Evolutionary conservation across 331 rosid species (phyloP).

Genomic region (Quercus phellos): DNA sequence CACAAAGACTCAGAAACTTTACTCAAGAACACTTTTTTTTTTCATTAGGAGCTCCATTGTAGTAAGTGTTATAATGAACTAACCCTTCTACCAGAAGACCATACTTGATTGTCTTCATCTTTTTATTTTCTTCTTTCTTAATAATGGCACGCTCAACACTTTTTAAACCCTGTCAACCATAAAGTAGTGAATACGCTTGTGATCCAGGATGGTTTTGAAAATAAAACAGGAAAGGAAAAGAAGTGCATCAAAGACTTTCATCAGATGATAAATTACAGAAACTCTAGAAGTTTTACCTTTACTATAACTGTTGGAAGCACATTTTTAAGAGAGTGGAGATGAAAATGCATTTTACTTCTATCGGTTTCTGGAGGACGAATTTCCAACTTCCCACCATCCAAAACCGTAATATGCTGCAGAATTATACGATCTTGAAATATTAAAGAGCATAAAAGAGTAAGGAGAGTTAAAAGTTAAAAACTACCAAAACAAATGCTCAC

Average conservation of each 20-base stretch:
- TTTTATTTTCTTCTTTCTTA: conserved; percentile 46
- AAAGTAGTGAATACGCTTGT: conserved; percentile 1
- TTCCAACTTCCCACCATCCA: conserved; percentile 61
- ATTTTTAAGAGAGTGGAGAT: conserved; percentile 59
- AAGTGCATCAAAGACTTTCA: neutral
- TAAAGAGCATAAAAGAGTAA: conserved; percentile 6
- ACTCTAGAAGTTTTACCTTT: conserved; percentile 43
- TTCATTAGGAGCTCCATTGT: too few species aligned
- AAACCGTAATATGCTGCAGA: conserved; percentile 69
- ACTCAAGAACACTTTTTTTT: too few species aligned
- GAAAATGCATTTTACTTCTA: conserved; percentile 66
- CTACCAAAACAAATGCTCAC: conserved; percentile 33
- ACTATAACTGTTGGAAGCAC: conserved; percentile 73
- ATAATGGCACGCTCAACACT: conserved; percentile 74
- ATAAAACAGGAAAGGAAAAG: neutral
- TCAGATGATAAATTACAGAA: conserved; percentile 13
- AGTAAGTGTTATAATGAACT: conserved; percentile 31
- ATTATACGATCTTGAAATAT: conserved; percentile 19
- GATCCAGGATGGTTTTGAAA: neutral
- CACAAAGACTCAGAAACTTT: too few species aligned
- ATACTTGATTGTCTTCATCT: conserved; percentile 33
- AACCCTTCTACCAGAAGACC: conserved; percentile 85
- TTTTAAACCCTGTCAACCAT: conserved; percentile 68
- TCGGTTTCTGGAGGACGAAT: conserved; percentile 53
- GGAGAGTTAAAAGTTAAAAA: conserved; percentile 3